Evolutionary conservation across 2,329 filamentous ascomycete genomes (phyloP).

Genomic region (Venturia nashicola): DNA sequence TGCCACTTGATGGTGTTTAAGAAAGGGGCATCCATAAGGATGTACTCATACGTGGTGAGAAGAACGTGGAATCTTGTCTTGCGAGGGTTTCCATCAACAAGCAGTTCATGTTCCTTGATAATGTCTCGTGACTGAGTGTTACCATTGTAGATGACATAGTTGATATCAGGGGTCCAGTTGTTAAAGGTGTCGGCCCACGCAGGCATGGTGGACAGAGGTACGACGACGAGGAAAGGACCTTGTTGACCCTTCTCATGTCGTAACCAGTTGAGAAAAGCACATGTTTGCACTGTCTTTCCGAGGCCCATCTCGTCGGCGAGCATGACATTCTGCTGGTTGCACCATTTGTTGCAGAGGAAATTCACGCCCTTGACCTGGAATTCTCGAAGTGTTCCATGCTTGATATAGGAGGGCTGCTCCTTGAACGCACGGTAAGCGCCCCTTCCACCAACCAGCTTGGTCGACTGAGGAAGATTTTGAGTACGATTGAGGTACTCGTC

Average conservation of each 20-base stretch:
- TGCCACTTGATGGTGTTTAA: constrained; percentile 93
- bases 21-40: constrained; percentile 73
- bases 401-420: constrained; percentile 74
- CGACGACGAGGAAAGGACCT: constrained; percentile 93
- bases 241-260: constrained; percentile 81
- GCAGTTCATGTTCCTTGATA: constrained; percentile 81
- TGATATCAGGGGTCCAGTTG: constrained; percentile 86
- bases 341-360: constrained; percentile 95
- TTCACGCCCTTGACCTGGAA: constrained; percentile 93
- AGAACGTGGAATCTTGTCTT: constrained; percentile 96
- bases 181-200: constrained; percentile 98
- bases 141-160: constrained; percentile 94
- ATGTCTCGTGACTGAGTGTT: constrained; percentile 75
- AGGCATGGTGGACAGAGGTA: constrained; percentile 90
- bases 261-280: constrained; percentile 94
- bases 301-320: constrained; percentile 97
- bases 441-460: constrained; percentile 60
- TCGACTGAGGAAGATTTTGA: constrained; percentile 67
- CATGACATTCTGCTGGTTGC: constrained; percentile 85
- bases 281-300: constrained; percentile 95
- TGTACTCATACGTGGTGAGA: constrained; percentile 95
- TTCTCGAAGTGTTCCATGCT: constrained; percentile 71
- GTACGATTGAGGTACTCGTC: constrained; percentile 82
- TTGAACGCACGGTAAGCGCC: constrained; percentile 51
- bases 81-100: constrained; percentile 73